Conservation (phyloP, 805 yeast genomes). For the Sugiyamaella americana region DNA sequence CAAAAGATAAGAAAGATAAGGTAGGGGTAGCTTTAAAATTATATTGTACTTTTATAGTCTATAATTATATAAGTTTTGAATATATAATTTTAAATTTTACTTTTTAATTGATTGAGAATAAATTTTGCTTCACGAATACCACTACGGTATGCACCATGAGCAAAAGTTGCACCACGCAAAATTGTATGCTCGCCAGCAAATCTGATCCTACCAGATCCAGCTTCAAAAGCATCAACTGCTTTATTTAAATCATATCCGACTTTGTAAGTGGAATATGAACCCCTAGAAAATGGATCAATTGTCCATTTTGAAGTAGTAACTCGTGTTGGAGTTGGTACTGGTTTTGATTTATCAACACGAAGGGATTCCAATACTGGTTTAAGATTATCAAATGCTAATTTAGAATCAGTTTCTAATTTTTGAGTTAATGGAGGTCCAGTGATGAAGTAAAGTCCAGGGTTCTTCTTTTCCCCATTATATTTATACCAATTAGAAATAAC, state of each 20-base stretch:
- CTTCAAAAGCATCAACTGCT: conserved; percentile 41
- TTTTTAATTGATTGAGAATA: conserved; percentile 24
- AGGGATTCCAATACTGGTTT: conserved; percentile 42
- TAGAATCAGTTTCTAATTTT: conserved; percentile 44
- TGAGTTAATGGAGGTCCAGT: conserved; percentile 71
- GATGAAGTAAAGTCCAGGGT: conserved; percentile 53
- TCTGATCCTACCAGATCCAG: conserved; percentile 54
- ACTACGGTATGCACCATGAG: conserved; percentile 83
- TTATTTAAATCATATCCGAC: conserved; percentile 12
- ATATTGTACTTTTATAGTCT: no score
- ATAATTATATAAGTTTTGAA: no score
- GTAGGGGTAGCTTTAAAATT: no score
- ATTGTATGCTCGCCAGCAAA: conserved; percentile 93
- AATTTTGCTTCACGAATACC: conserved; percentile 53
- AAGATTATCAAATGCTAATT: conserved; percentile 51
- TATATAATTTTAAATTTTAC: conserved; percentile 4
- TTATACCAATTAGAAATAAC: conserved; percentile 51
- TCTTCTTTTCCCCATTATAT: conserved; percentile 33
- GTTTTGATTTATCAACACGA: conserved; percentile 20
- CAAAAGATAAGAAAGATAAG: no score
- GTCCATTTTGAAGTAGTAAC: conserved; percentile 61
- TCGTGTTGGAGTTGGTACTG: conserved; percentile 37
- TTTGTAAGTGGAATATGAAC: conserved; percentile 62
- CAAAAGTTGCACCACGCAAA: conserved; percentile 84
- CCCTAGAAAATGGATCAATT: conserved; percentile 56